Conservation (phyloP, 2,329 filamentous ascomycete species). For the Verticillium longisporum region DNA sequence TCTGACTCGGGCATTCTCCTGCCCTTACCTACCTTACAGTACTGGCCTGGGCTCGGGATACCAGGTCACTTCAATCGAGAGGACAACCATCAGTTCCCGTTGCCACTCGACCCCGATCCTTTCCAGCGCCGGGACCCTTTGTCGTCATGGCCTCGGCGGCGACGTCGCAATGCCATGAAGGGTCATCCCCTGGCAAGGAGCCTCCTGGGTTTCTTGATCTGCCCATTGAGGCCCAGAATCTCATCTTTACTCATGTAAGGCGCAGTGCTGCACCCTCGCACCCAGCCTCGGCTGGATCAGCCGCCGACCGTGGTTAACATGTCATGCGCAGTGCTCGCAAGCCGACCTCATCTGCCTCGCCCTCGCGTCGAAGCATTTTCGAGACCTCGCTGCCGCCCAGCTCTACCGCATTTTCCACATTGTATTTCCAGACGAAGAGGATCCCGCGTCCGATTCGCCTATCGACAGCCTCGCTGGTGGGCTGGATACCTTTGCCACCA, state of each 20-base stretch:
- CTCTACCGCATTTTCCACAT: conserved; percentile 56
- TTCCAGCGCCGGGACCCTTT: not conserved
- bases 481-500: conserved; percentile 55
- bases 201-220: not conserved
- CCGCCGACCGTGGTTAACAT: not conserved
- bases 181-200: not conserved
- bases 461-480: conserved; percentile 51
- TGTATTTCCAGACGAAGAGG: conserved; percentile 54
- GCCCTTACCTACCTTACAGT: no score
- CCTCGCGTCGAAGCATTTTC: conserved; percentile 51
- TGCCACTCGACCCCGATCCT: not conserved
- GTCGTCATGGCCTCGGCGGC: not conserved
- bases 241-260: conserved; percentile 1
- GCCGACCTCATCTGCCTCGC: conserved; percentile 50
- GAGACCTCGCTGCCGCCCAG: conserved; percentile 48
- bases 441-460: conserved; percentile 41
- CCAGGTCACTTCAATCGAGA: not conserved
- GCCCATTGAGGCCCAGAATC: not conserved
- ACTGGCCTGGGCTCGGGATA: not conserved
- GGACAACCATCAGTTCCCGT: not conserved
- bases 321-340: conserved; percentile 36
- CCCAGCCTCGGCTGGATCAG: not conserved
- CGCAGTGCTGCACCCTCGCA: not conserved
- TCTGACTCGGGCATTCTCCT: no score
- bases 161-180: not conserved